Evolutionary conservation across 2,329 filamentous ascomycete genomes (phyloP), one percentile per base, ranked within the genome.

Genomic region (Blastomyces gilchristii): DNA sequence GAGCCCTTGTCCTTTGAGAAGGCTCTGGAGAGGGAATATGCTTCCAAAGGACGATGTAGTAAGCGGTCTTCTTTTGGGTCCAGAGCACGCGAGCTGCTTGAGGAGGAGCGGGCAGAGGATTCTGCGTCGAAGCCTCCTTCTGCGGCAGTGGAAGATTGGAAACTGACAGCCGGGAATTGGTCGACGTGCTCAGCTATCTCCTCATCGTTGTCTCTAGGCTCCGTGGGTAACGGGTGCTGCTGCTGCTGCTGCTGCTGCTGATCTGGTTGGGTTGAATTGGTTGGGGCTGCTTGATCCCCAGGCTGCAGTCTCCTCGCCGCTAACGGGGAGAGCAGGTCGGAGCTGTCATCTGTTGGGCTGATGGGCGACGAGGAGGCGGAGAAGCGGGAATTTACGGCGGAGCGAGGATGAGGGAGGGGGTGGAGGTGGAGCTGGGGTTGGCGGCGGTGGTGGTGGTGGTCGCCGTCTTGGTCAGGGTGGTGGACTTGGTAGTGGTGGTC

Each of bases 391-490:
- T 52, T 54, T 37, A 37, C 4, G 25, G 25, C 43, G 58, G 60
- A 53, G 63, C 65, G 64, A 62, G 67, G 66, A 67, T 61, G 62
- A 60, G 64, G 67, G 66, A 62, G 67, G 71, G 68, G 67, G 68
- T 62, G 65, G 64, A 67, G 64, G 65, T 65, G 68, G 58, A 22
- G 39, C 8, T 58, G 57, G 12, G 18, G 12, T 7, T 47, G 22
- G 34, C 4, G 7, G 3, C 11, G 34, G 9, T 16, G 8, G 53
- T 8, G 8, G 53, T 8, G 39, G 53, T 22, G n/a, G n/a, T 22
- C n/a, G n/a, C n/a, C n/a, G n/a, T 22, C n/a, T 22, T 22, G n/a
- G n/a, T 22, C n/a, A 22, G n/a, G n/a, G n/a, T 22, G n/a, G n/a
- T 22, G n/a, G n/a, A 22, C n/a, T 22, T 22, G n/a, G n/a, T 22